phyloP scores from a whole-genome alignment of 352 stramenopile species.

The Globisporangium abappressorium region DNA sequence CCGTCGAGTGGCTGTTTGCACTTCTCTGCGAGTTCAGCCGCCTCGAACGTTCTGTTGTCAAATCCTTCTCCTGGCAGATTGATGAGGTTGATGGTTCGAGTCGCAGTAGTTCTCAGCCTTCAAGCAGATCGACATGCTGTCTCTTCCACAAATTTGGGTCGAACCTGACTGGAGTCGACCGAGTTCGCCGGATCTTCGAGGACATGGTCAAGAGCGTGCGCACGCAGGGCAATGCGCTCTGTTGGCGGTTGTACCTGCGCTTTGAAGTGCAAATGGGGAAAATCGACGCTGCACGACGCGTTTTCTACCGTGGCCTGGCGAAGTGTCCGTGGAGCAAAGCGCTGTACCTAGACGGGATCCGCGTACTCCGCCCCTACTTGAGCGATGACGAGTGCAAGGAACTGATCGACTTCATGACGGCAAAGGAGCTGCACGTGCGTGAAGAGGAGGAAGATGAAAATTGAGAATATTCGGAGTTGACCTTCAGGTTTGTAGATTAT shows the following conservation, averaged over 20 bases:
- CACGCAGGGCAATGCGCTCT: slow-evolving; percentile 53
- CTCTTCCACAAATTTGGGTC: slow-evolving; percentile 63
- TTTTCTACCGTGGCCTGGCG: slow-evolving; percentile 71
- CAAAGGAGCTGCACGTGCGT: slow-evolving; percentile 75
- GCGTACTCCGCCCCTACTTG: slow-evolving; percentile 64
- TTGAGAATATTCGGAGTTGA: slow-evolving; percentile 12
- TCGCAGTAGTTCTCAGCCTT: background rate
- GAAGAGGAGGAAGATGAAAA: slow-evolving; percentile 18
- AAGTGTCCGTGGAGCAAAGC: slow-evolving; percentile 78
- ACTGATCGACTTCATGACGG: slow-evolving; percentile 60
- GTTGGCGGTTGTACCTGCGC: slow-evolving; percentile 72
- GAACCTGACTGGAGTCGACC: slow-evolving; percentile 47
- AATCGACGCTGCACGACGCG: slow-evolving; percentile 60
- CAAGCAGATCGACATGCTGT: slow-evolving; percentile 35
- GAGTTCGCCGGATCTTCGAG: slow-evolving; percentile 64
- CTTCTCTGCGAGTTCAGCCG: slow-evolving; percentile 64
- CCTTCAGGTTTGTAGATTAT: background rate
- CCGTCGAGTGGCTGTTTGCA: slow-evolving; percentile 76
- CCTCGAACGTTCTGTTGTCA: slow-evolving; percentile 34
- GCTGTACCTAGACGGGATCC: slow-evolving; percentile 66
- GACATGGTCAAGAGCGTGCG: slow-evolving; percentile 51
- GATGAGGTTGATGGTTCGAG: background rate
- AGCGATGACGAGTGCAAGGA: slow-evolving; percentile 57
- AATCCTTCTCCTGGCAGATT: slow-evolving; percentile 11
- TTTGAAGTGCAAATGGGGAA: slow-evolving; percentile 75